Conservation (phyloP, 2,329 filamentous ascomycete species). For the Diaporthe vexans region DNA sequence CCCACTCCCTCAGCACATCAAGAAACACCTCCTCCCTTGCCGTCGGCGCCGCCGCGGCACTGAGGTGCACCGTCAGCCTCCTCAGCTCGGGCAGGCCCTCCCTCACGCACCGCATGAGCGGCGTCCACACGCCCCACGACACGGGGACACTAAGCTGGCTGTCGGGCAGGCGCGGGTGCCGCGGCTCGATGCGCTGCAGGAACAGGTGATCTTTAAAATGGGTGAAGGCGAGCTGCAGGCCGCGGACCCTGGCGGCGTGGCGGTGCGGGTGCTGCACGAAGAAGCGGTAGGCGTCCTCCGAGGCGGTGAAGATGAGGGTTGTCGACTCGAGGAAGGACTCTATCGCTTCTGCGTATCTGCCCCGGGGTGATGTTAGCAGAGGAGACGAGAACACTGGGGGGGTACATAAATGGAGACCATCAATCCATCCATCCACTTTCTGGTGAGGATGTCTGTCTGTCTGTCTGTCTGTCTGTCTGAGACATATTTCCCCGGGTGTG, state of each 20-base stretch:
- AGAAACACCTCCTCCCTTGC: slow-evolving; percentile 27
- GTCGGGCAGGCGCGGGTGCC: slow-evolving; percentile 33
- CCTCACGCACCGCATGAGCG: slow-evolving; percentile 36
- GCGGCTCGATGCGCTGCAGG: slow-evolving; percentile 40
- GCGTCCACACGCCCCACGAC: slow-evolving; percentile 38
- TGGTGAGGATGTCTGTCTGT: too few relatives aligned
- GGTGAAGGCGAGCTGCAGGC: slow-evolving; percentile 44
- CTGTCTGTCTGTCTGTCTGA: too few relatives aligned
- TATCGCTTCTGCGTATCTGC: slow-evolving; percentile 46
- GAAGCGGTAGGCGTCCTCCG: slow-evolving; percentile 46
- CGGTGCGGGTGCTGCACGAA: slow-evolving; percentile 44
- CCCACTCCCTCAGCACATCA: slow-evolving; percentile 34
- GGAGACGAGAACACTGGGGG: too few relatives aligned
- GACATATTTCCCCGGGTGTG: too few relatives aligned
- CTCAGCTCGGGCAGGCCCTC: slow-evolving; percentile 37
- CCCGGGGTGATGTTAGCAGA: background rate
- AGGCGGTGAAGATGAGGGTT: slow-evolving; percentile 47
- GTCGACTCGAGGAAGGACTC: slow-evolving; percentile 45
- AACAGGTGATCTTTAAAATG: slow-evolving; percentile 47
- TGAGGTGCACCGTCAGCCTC: slow-evolving; percentile 24
- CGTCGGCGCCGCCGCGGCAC: background rate
- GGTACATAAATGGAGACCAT: too few relatives aligned
- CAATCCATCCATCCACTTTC: too few relatives aligned
- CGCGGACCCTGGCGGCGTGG: slow-evolving; percentile 39
- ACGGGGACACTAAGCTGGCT: slow-evolving; percentile 33